These are phyloP conservation scores for Magnolia changhungtana DNA, from an alignment of 164 flowering plant genomes.

Conservation along the genomic window DNA sequence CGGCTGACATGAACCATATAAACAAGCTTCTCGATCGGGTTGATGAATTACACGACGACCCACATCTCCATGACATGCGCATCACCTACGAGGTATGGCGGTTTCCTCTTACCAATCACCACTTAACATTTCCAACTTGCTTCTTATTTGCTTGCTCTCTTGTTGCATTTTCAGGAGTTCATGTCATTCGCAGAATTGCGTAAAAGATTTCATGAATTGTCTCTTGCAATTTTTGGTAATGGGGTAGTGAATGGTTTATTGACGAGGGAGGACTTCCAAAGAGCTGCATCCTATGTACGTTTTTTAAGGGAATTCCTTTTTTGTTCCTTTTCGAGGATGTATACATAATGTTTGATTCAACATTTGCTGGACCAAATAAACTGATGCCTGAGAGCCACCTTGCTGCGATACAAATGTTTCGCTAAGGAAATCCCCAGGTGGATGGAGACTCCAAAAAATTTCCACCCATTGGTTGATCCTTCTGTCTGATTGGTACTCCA, in stretches of 20 bases:
- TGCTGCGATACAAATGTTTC: neutral
- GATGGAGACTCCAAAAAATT: neutral
- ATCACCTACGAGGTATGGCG: slow-evolving; percentile 47
- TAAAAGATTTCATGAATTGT: slow-evolving; percentile 51
- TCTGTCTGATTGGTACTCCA: neutral
- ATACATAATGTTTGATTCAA: neutral
- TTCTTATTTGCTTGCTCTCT: neutral
- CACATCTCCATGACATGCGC: slow-evolving; percentile 43
- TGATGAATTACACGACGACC: slow-evolving; percentile 48
- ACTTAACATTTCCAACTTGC: neutral
- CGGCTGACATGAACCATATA: slow-evolving; percentile 80
- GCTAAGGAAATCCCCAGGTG: neutral
- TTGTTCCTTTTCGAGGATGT: neutral
- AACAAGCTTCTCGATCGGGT: slow-evolving; percentile 63
- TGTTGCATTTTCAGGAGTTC: slow-evolving; percentile 46
- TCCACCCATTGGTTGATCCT: neutral
- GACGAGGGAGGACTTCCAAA: slow-evolving; percentile 67
- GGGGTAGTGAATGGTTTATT: slow-evolving; percentile 71
- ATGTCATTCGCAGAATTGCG: slow-evolving; percentile 73
- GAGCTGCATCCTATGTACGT: slow-evolving; percentile 81
- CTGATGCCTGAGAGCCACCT: neutral
- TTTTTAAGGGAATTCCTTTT: neutral
- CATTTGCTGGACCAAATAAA: neutral
- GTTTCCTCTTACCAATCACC: neutral
- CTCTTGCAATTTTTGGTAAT: slow-evolving; percentile 80